phyloP scores from a whole-genome alignment of 164 flowering plant genomes.

The Berberis vulgaris region DNA sequence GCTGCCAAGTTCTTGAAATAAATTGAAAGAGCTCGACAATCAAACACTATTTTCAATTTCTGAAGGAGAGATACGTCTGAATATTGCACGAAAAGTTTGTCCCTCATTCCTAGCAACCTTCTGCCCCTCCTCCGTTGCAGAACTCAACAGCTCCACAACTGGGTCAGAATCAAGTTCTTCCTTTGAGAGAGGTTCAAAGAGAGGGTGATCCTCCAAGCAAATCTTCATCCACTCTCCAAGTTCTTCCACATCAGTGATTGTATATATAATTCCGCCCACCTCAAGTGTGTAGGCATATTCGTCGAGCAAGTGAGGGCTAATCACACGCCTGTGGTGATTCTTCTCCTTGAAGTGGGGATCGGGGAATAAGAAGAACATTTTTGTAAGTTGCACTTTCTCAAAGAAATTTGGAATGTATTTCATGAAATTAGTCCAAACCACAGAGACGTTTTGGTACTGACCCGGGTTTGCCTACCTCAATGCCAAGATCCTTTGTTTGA shows the following conservation, averaged over 20 bases:
- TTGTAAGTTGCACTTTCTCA: constrained; percentile 67
- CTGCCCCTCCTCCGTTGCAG: constrained; percentile 92
- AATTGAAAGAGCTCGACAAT: neutral
- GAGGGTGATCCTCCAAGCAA: constrained; percentile 64
- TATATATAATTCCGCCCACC: constrained; percentile 82
- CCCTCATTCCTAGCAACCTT: constrained; percentile 89
- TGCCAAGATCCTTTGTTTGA: constrained; percentile 72
- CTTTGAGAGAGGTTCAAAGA: constrained; percentile 57
- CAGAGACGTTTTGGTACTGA: constrained; percentile 73
- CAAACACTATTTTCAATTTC: neutral
- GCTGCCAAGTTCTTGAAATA: neutral
- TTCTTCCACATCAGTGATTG: constrained; percentile 90
- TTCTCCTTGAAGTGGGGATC: constrained; percentile 99
- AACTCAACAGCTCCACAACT: constrained; percentile 51
- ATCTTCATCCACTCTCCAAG: constrained; percentile 86
- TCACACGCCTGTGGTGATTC: constrained; percentile 83
- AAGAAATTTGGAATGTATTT: constrained; percentile 88
- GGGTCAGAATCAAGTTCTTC: constrained; percentile 66
- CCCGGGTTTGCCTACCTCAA: constrained; percentile 59
- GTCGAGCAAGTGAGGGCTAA: constrained; percentile 69
- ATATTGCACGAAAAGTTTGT: constrained; percentile 67
- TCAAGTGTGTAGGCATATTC: constrained; percentile 80
- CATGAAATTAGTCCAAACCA: constrained; percentile 90
- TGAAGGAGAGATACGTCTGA: constrained; percentile 37
- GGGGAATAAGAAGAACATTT: constrained; percentile 93